phyloP scores from a whole-genome alignment of 2,329 filamentous ascomycete genomes.

The Juglanconis oblonga region DNA sequence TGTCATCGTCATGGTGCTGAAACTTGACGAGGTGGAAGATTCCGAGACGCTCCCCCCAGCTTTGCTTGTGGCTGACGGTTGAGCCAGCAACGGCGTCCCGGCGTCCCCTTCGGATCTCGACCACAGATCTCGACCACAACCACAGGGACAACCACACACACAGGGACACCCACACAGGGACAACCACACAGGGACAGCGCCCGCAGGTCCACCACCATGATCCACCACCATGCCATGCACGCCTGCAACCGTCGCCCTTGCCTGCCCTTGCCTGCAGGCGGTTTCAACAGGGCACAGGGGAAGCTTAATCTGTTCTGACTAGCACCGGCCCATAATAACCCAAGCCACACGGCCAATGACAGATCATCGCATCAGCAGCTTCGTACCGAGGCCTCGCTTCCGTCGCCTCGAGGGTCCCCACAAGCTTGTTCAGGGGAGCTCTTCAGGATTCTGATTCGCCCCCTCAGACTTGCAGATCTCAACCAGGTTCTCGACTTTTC shows the following conservation, averaged over 20 bases:
- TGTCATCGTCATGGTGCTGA: constrained; percentile 8
- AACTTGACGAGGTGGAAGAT: constrained; percentile 1
- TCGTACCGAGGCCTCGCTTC: constrained; percentile 6
- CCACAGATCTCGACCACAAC: not conserved
- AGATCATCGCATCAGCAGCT: not conserved
- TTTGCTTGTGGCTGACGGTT: not conserved
- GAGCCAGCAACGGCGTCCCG: not conserved
- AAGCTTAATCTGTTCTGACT: constrained; percentile 5
- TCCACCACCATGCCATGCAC: not conserved
- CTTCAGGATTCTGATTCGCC: constrained; percentile 24
- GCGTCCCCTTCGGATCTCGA: constrained; percentile 1
- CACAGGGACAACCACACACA: no score
- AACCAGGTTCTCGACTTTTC: constrained; percentile 4
- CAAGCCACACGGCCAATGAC: not conserved
- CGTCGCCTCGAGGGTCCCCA: not conserved
- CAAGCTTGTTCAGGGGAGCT: constrained; percentile 14
- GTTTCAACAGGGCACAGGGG: constrained; percentile 20
- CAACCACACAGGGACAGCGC: not conserved
- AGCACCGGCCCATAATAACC: not conserved
- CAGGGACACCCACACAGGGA: no score
- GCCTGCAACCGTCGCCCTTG: not conserved
- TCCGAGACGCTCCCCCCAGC: not conserved
- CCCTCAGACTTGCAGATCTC: constrained; percentile 15
- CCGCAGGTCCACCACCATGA: not conserved
- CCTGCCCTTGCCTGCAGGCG: constrained; percentile 4